Base-by-base conservation (phyloP, 2,329 filamentous ascomycete genomes). In the Fusarium vanettenii region DNA sequence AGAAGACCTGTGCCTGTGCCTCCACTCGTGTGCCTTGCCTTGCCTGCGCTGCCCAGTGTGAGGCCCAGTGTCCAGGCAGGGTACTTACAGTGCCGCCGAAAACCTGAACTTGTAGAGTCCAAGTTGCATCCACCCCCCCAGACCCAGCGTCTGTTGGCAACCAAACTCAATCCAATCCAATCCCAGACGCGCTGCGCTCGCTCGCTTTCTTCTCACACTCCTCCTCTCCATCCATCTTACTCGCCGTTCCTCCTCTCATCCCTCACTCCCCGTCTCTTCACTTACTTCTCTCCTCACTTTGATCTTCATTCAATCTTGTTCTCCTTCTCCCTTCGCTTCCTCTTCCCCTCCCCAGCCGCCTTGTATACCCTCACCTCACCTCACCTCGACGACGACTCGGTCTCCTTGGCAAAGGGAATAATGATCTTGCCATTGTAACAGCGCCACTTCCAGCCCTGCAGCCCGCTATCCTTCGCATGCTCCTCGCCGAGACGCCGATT, bases 351-450 rank as follows among this genome's bases (percentile, higher is more conserved):
- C 66, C 67, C 59, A 67, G 43, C 62, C 60, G 73, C 70, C 74
- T 64, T 73, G 69, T 70, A 68, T 65, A 77, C 68, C 69, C 69
- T 69, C 48, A 52, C 25, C 48, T 52, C 48, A 18, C 22, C 64
- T 61, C 67, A 52, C 71, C 22, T 29, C 71, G 71, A 77, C 74
- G 70, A 68, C 67, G 62, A 71, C 59, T 73, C 65, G 70, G 69
- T 59, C 65, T 75, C 73, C 70, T 67, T 67, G 41, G 39, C 61
- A 60, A 75, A 75, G 74, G 73, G 69, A 76, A 79, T 68, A 75
- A 79, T 79, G 77, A 72, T 77, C 71, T 75, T 69, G 77, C 75
- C 65, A 78, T 74, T 76, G 69, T 79, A 72, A 79, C 75, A 78
- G 75, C 71, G 75, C 73, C 73, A 79, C 69, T 65, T 66, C 63